phyloP scores from a whole-genome alignment of 495 filamentous ascomycete species.

The Penicillium bovifimosum region DNA sequence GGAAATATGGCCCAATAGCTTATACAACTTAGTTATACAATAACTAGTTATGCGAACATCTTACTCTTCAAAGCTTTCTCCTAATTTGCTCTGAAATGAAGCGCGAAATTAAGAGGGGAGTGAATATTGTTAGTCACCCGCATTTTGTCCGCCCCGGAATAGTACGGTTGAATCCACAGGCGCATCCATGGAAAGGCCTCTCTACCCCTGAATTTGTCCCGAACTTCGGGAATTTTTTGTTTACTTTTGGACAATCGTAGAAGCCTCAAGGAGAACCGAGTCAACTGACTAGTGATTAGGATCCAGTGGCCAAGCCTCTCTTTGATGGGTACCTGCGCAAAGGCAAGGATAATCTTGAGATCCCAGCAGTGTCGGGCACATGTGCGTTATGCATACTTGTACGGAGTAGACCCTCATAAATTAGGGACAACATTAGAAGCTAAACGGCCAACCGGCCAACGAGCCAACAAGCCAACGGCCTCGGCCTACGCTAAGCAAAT shows the following conservation, averaged over 20 bases:
- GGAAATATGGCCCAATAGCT: conserved; percentile 5
- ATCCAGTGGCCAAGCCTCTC: background rate
- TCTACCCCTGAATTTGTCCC: conserved; percentile 16
- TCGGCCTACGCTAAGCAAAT: background rate
- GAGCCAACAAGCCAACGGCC: background rate
- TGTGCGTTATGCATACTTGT: background rate
- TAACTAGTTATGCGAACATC: background rate
- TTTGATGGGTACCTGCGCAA: background rate
- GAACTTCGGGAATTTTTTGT: conserved; percentile 16
- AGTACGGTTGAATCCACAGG: background rate
- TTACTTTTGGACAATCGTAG: conserved; percentile 10
- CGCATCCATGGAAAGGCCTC: background rate
- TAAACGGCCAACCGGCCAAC: background rate
- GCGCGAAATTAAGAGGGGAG: too few species aligned
- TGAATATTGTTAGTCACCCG: background rate
- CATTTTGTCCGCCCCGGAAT: background rate
- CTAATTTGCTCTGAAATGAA: too few species aligned
- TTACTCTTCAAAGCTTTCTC: too few species aligned
- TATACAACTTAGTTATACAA: too few species aligned
- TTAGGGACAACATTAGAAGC: background rate
- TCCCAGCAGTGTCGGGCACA: background rate
- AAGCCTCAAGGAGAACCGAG: background rate
- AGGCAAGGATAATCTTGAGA: background rate
- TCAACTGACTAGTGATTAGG: background rate
- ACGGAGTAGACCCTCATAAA: background rate